A percentile compares a stretch with the other conserved stretches of the same genome.
Evolutionary conservation across 73 alveolate genomes (phyloP).

Genomic region (Tetrahymena elliotti): DNA sequence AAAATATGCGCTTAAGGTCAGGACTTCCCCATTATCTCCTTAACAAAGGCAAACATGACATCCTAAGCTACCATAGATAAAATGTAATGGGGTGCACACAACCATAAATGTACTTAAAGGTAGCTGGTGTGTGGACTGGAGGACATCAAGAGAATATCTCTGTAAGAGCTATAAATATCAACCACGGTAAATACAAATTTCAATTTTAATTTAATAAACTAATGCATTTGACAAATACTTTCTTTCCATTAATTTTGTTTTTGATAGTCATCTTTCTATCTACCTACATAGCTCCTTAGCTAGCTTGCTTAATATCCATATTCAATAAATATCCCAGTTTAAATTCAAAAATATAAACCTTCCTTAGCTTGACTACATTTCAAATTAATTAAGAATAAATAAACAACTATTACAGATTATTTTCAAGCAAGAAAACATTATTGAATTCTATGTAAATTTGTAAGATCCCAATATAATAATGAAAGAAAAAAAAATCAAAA

Average conservation of each 20-base stretch:
- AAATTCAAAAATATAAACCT: no score
- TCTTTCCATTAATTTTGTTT: not conserved
- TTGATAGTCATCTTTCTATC: not conserved
- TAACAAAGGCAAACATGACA: conserved; percentile 27
- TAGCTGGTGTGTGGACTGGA: conserved; percentile 68
- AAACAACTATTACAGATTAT: no score
- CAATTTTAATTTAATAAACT: not conserved
- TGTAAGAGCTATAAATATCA: conserved; percentile 56
- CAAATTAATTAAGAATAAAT: no score
- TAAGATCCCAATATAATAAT: no score
- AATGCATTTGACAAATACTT: not conserved
- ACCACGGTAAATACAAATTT: conserved; percentile 36
- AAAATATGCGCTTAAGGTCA: conserved; percentile 37
- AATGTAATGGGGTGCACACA: conserved; percentile 58
- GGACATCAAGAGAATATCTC: conserved; percentile 68
- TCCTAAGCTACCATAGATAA: conserved; percentile 49
- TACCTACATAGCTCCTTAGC: not conserved
- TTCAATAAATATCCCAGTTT: no score
- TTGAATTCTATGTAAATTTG: no score
- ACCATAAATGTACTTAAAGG: conserved; percentile 61
- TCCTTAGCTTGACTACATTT: no score
- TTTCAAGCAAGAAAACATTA: no score
- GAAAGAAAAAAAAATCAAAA: no score
- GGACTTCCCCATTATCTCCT: conserved; percentile 44
- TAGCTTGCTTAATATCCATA: not conserved